These are phyloP conservation scores for Leishmania tropica DNA, from an alignment of 208 protist genomes.

Conservation along the genomic window DNA sequence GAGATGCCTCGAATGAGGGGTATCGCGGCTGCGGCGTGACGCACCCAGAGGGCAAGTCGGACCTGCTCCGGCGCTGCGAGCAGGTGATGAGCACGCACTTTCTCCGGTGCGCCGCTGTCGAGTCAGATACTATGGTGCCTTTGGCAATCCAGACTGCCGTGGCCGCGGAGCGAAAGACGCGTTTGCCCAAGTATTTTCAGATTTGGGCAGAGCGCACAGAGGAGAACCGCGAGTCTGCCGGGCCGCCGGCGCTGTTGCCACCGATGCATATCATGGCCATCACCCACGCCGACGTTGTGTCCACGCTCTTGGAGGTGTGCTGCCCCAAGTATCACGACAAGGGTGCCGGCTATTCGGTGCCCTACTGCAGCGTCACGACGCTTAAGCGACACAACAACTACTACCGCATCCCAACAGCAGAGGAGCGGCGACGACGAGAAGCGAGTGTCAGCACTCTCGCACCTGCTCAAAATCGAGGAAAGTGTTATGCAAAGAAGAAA, in stretches of 20 bases:
- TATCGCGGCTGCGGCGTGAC: slow-evolving; percentile 44
- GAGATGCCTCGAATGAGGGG: neutral
- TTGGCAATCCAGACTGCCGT: slow-evolving; percentile 38
- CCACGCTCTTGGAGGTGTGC: slow-evolving; percentile 60
- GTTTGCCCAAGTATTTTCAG: slow-evolving; percentile 65
- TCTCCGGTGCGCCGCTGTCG: slow-evolving; percentile 11
- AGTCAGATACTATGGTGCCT: slow-evolving; percentile 39
- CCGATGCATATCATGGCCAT: slow-evolving; percentile 73
- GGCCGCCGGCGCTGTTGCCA: slow-evolving; percentile 54
- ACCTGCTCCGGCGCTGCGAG: slow-evolving; percentile 59
- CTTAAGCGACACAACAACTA: slow-evolving; percentile 77
- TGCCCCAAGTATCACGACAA: slow-evolving; percentile 60
- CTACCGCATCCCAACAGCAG: slow-evolving; percentile 53
- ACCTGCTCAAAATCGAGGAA: slow-evolving; percentile 10
- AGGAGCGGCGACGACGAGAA: slow-evolving; percentile 29
- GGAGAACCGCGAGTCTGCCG: slow-evolving; percentile 19
- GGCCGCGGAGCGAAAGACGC: slow-evolving; percentile 38
- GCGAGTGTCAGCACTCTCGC: neutral
- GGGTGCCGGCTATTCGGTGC: slow-evolving; percentile 64
- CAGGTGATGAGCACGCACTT: slow-evolving; percentile 60
- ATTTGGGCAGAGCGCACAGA: slow-evolving; percentile 23
- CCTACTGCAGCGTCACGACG: slow-evolving; percentile 79
- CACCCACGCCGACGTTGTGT: slow-evolving; percentile 81
- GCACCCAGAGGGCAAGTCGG: slow-evolving; percentile 54
- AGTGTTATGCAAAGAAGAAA: slow-evolving; percentile 26